These are phyloP conservation scores for Sclerotinia borealis DNA, from an alignment of 2,329 filamentous ascomycete species.

Conservation along the genomic window DNA sequence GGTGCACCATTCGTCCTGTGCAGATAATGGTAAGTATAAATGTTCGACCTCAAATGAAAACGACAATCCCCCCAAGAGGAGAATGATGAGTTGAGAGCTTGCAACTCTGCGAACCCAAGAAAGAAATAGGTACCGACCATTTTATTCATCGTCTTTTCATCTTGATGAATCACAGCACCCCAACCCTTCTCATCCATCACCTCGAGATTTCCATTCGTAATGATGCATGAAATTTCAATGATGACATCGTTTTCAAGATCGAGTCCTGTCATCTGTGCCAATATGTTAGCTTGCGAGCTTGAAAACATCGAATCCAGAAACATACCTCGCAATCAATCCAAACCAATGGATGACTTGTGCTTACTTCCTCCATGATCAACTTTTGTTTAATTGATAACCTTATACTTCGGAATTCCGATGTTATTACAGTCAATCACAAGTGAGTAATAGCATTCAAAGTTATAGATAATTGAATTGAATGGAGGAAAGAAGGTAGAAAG, in stretches of 20 bases:
- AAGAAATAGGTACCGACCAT: conserved; percentile 45
- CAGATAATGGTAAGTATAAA: not conserved
- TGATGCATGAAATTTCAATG: conserved; percentile 85
- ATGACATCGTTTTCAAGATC: conserved; percentile 75
- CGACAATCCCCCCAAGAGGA: not conserved
- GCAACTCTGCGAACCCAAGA: not conserved
- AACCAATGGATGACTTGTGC: conserved; percentile 13
- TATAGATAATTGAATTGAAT: not conserved
- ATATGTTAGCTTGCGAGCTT: conserved; percentile 11
- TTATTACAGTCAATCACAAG: not conserved
- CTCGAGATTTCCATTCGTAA: conserved; percentile 75
- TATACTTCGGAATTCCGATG: too few relatives aligned
- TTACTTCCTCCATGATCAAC: conserved; percentile 8
- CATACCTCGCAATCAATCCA: conserved; percentile 16
- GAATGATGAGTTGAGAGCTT: not conserved
- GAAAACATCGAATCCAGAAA: not conserved
- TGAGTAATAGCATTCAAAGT: not conserved
- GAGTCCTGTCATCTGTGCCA: conserved; percentile 84
- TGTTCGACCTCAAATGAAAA: not conserved
- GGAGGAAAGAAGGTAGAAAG: not conserved
- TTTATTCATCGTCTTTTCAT: conserved; percentile 59
- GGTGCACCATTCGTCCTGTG: conserved; percentile 75
- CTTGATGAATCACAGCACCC: conserved; percentile 72
- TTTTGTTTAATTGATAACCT: too few relatives aligned
- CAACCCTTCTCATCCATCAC: conserved; percentile 72